These are phyloP conservation scores for Pythium vanterpoolii DNA, from an alignment of 352 stramenopile species.

Conservation along the genomic window DNA sequence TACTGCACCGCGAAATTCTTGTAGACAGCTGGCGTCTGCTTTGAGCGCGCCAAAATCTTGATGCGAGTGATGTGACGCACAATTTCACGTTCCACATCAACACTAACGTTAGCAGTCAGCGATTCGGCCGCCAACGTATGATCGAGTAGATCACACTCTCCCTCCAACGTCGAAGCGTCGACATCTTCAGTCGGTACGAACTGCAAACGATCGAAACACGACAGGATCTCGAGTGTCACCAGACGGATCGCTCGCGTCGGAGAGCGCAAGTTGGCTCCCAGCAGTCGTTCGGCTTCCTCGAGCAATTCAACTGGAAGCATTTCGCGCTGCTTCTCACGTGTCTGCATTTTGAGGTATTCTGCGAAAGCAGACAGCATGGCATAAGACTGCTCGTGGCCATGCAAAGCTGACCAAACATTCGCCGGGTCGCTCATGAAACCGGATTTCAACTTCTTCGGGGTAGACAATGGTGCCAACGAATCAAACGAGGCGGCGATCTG, in stretches of 20 bases:
- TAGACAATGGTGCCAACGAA: too few species aligned
- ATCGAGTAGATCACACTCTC: conserved; percentile 66
- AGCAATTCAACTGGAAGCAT: conserved; percentile 43
- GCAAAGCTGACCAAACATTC: conserved; percentile 31
- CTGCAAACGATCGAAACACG: conserved; percentile 41
- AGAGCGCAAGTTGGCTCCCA: conserved; percentile 64
- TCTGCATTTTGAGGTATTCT: conserved; percentile 63
- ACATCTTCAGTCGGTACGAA: conserved; percentile 37
- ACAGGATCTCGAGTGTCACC: conserved; percentile 66
- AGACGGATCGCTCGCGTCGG: conserved; percentile 61
- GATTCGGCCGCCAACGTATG: conserved; percentile 64
- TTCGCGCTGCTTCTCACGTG: conserved; percentile 34
- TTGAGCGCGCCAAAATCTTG: conserved; percentile 68
- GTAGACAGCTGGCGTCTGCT: conserved; percentile 73
- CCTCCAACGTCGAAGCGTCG: conserved; percentile 38
- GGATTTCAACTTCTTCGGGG: conserved; percentile 12
- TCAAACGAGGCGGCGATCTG: conserved; percentile 32
- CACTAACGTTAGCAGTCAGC: conserved; percentile 42
- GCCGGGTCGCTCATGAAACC: background rate
- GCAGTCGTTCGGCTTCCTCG: conserved; percentile 27
- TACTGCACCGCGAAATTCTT: conserved; percentile 76
- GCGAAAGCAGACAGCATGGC: conserved; percentile 59
- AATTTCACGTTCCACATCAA: conserved; percentile 82
- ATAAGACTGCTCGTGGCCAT: conserved; percentile 45
- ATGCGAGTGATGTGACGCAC: conserved; percentile 76